These are phyloP conservation scores for Globisporangium middletonii DNA, from an alignment of 352 stramenopile genomes.

Conservation along the genomic window DNA sequence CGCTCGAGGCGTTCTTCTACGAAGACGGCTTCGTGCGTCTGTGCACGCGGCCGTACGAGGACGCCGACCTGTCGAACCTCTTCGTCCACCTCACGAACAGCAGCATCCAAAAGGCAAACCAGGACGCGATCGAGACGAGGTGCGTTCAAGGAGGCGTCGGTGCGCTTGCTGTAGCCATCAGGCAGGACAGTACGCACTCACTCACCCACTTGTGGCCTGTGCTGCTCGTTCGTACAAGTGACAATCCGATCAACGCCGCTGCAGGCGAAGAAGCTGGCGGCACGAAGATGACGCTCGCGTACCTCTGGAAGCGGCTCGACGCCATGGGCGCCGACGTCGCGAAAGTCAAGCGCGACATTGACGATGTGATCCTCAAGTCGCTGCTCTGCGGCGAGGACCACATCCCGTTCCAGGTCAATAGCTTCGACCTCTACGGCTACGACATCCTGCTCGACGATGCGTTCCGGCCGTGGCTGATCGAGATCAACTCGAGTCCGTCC, in stretches of 20 bases:
- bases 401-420: constrained; percentile 88
- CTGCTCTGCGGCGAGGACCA: constrained; percentile 85
- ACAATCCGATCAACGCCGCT: constrained; percentile 37
- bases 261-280: constrained; percentile 44
- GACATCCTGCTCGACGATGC: constrained; percentile 91
- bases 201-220: neutral
- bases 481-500: constrained; percentile 94
- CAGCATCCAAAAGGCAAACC: constrained; percentile 89
- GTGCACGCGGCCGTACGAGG: constrained; percentile 79
- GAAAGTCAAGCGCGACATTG: constrained; percentile 60
- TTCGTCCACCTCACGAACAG: constrained; percentile 95
- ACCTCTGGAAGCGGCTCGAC: constrained; percentile 66
- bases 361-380: constrained; percentile 83
- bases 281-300: constrained; percentile 80
- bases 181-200: too few species aligned
- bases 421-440: constrained; percentile 94
- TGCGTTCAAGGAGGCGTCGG: neutral
- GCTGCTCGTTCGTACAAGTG: neutral
- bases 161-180: neutral
- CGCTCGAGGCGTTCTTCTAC: constrained; percentile 92
- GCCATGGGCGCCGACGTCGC: constrained; percentile 62
- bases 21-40: constrained; percentile 91
- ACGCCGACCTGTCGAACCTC: constrained; percentile 65
- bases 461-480: constrained; percentile 91
- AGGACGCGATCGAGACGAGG: constrained; percentile 37